These are phyloP conservation scores for Symbiotaphrina buchneri DNA, from an alignment of 495 filamentous ascomycete genomes.

Conservation along the genomic window DNA sequence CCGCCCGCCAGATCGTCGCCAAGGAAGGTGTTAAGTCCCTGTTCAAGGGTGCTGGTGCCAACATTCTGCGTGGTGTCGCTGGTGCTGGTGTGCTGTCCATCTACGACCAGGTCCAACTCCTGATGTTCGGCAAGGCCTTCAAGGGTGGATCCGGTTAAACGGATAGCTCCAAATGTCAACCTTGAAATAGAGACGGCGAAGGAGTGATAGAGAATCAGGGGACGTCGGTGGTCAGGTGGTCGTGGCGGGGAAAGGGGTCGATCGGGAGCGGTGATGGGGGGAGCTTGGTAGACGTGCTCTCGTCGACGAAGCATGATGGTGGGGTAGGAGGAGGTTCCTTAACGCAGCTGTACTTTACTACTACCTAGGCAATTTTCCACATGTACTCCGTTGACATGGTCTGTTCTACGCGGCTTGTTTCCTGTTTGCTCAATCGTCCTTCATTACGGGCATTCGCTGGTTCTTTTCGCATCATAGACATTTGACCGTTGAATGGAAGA, in stretches of 20 bases:
- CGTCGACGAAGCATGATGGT: too few species aligned
- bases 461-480: conserved; percentile 2
- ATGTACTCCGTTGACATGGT: conserved; percentile 1
- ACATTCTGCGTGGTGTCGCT: conserved; percentile 99
- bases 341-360: conserved; percentile 3
- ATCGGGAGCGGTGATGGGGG: conserved; percentile 6
- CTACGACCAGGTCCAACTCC: conserved; percentile 97
- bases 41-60: conserved; percentile 99
- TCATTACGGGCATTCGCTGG: conserved; percentile 3
- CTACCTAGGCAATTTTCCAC: conserved; percentile 3
- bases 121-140: conserved; percentile 99
- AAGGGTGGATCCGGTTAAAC: conserved; percentile 72
- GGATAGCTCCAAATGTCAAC: conserved; percentile 7
- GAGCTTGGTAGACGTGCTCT: conserved; percentile 2
- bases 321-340: conserved; percentile 2
- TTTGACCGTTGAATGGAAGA: too few species aligned
- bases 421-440: too few species aligned
- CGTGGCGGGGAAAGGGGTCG: background rate
- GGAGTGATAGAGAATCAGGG: background rate
- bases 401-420: conserved; percentile 2
- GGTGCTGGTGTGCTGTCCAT: conserved; percentile 99
- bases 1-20: conserved; percentile 84
- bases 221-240: background rate
- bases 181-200: background rate
- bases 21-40: conserved; percentile 92